Evolutionary conservation across 306 rosid genomes (phyloP), one percentile per base, ranked within the genome.

Genomic region (Quercus suber): DNA sequence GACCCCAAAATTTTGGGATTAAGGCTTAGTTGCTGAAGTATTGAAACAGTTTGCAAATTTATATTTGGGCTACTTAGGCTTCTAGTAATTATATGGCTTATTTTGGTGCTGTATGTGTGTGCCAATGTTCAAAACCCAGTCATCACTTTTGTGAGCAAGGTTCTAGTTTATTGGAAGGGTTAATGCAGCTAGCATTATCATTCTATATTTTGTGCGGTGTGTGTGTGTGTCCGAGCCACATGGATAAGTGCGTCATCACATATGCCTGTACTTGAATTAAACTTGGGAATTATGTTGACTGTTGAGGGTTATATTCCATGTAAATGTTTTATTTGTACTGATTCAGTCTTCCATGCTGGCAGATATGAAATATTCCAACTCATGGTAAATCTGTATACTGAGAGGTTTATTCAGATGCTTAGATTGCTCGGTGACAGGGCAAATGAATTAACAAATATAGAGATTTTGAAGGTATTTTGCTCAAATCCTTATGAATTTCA

Each of bases 301-400:
- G 41, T 61, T 21, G 43, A 55, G 43, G 61, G 23, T 73, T 81
- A 64, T 77, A 63, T 60, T 81, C 60, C 65, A 59, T 72, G 63
- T 20, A 17, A 69, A 20, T 69, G 51, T 73, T 78, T 65, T 51
- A 53, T 52, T 81, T 81, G 69, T 71, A 73, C 71, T 79, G 41
- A 84, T 75, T 73, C 75, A 30, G 76, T 80, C 68, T 80, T 85
- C 55, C 63, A 59, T 76, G 78, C 74, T 75, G 83, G 85, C 93
- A 95, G 99, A 92, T 95, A 93, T 73, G 99, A 91, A 83, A 93
- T 95, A 85, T 95, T 95, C 86, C 99, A 95, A 81, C 88, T 95
- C 74, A 88, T 92, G 98, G 98, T 95, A 84, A 95, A 92, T 79
- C 89, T 95, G 80, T 95, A 95, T 80, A 92, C 98, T 1, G 99